Base-by-base conservation (phyloP, 805 yeast species). In the Jamesozyma spencerorum region DNA sequence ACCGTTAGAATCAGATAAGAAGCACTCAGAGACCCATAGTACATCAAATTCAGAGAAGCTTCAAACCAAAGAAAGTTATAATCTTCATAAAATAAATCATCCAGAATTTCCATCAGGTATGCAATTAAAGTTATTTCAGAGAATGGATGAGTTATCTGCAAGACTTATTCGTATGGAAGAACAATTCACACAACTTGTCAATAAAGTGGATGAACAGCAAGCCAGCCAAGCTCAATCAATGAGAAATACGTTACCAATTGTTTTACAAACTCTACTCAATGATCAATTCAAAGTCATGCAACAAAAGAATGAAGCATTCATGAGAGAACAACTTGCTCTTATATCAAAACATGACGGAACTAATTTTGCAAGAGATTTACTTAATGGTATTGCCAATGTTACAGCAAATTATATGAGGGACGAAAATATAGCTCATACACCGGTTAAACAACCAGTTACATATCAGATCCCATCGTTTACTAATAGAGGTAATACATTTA, bases 71-170 rank as follows among this genome's bases (percentile, higher is more conserved):
- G 10, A 22, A 7, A 10, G 26, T 22, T 22, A 22, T 22, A 22
- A 22, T 22, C 10, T 22, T 7, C 26, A 22, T 22, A 22, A 10
- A 22, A 6, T 22, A 22, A 22, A 22, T 22, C 26, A 22, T 22
- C 26, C 26, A 10, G 26, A 22, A 22, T 22, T 7, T 22, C 26
- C 26, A 22, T 22, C 26, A 22, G 26, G 26, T 6, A 22, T 22
- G 26, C 45, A 39, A 40, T 40, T 57, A 14, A 47, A 57, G 37
- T 46, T 58, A 38, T 57, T 51, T 35, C 64, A 59, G 45, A 49
- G 63, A 33, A 49, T 59, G 58, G 63, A 58, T 36, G 64, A 59
- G 22, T 40, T 59, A 22, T 49, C 58, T 19, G 57, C 55, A 3
- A 46, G 64, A 32, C 39, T 58, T 39, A 51, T 55, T 1, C 48